Conservation (phyloP, 148 eudicot species). For the Rhododendron molle region DNA sequence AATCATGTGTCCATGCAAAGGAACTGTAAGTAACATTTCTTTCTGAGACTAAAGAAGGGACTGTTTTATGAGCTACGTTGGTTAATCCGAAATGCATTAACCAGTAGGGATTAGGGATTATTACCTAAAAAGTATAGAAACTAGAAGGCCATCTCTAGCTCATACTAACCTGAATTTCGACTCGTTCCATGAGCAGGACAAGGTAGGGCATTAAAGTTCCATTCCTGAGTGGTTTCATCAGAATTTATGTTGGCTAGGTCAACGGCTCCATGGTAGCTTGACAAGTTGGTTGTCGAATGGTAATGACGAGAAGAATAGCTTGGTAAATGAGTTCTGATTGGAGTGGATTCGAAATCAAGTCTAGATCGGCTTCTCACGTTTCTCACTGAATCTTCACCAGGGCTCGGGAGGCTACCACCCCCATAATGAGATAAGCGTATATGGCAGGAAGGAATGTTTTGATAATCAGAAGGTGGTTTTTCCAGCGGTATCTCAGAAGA, state of each 20-base stretch:
- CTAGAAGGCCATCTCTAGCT: not conserved
- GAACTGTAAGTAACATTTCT: not conserved
- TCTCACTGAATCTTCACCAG: conserved; percentile 24
- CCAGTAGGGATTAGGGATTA: not conserved
- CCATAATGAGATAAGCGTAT: conserved; percentile 15
- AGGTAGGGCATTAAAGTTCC: conserved; percentile 16
- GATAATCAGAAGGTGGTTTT: conserved; percentile 17
- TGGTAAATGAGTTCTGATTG: conserved; percentile 15
- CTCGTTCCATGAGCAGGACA: conserved; percentile 14
- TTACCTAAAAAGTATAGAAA: not conserved
- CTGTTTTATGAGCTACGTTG: not conserved
- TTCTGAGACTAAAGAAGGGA: not conserved
- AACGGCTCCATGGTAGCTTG: conserved; percentile 6
- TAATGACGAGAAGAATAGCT: conserved; percentile 22
- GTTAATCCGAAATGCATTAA: too few relatives aligned
- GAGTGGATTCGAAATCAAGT: conserved; percentile 14
- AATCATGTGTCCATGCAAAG: not conserved
- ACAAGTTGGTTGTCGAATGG: conserved; percentile 15
- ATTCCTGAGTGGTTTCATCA: conserved; percentile 13
- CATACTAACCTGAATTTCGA: conserved; percentile 17
- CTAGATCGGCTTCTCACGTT: conserved; percentile 31
- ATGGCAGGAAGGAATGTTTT: not conserved
- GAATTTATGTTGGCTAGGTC: conserved; percentile 8
- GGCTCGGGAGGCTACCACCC: conserved; percentile 16
- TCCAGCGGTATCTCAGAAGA: conserved; percentile 15